These are phyloP conservation scores for Colletotrichum graminicola DNA, from an alignment of 2,329 filamentous ascomycete genomes.

Conservation along the genomic window DNA sequence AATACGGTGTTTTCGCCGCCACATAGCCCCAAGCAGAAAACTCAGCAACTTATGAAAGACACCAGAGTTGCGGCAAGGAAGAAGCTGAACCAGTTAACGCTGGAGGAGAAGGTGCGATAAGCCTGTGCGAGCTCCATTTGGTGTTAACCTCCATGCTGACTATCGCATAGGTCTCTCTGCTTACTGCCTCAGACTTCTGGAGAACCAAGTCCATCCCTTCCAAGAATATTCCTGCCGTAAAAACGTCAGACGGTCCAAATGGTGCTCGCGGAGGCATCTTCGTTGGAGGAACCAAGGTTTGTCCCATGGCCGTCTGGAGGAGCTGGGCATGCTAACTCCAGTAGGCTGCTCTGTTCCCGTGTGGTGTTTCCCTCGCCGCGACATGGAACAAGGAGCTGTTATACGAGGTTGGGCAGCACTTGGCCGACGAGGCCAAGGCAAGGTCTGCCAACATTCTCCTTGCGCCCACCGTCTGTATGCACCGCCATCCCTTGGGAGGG, in stretches of 20 bases:
- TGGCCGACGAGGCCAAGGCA: constrained; percentile 79
- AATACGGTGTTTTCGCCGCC: constrained; percentile 63
- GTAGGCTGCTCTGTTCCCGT: constrained; percentile 82
- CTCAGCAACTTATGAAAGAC: constrained; percentile 50
- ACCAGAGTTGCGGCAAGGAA: constrained; percentile 58
- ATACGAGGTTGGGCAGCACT: constrained; percentile 75
- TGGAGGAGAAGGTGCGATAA: constrained; percentile 67
- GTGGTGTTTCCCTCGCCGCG: constrained; percentile 81
- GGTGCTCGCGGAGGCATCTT: constrained; percentile 77
- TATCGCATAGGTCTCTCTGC: constrained; percentile 63
- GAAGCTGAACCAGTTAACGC: constrained; percentile 64
- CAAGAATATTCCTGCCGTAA: constrained; percentile 73
- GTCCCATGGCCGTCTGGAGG: constrained; percentile 35
- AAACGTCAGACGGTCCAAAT: constrained; percentile 78
- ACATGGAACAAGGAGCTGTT: constrained; percentile 83
- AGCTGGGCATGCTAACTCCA: background rate
- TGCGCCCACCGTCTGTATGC: constrained; percentile 84
- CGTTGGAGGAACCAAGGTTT: constrained; percentile 73
- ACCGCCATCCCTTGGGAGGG: constrained; percentile 85
- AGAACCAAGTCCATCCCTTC: constrained; percentile 73
- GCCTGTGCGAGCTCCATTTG: background rate
- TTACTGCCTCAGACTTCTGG: constrained; percentile 77
- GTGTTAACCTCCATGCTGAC: background rate
- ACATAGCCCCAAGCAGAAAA: constrained; percentile 57
- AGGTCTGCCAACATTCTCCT: constrained; percentile 81